phyloP scores from a whole-genome alignment of 2,329 filamentous ascomycete species.

The Raffaelea deltoideospora region DNA sequence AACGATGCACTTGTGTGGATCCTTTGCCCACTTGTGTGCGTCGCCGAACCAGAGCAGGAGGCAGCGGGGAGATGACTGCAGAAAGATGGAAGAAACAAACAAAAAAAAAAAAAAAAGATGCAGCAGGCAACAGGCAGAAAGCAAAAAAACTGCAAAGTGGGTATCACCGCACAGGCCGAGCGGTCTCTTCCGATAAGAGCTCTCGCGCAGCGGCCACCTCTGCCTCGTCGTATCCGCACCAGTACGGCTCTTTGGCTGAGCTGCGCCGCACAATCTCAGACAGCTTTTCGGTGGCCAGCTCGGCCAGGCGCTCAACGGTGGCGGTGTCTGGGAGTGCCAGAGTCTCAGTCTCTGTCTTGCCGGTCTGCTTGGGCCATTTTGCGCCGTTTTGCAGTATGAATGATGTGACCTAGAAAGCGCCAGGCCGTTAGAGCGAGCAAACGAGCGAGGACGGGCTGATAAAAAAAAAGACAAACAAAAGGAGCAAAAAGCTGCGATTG shows the following conservation, averaged over 20 bases:
- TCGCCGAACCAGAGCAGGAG: no score
- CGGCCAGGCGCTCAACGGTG: constrained; percentile 53
- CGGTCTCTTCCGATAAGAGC: constrained; percentile 41
- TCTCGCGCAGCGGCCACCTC: constrained; percentile 60
- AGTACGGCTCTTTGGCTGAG: constrained; percentile 44
- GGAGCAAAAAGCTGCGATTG: no score
- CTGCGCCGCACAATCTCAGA: constrained; percentile 58
- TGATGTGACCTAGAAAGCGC: constrained; percentile 26
- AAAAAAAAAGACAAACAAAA: background rate
- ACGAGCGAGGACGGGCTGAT: no score
- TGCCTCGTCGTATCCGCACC: constrained; percentile 56
- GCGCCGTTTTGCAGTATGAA: constrained; percentile 29
- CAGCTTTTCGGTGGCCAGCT: constrained; percentile 58
- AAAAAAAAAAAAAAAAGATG: no score
- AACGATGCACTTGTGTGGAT: no score
- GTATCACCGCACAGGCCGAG: constrained; percentile 27
- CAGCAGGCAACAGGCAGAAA: no score
- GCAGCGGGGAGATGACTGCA: background rate
- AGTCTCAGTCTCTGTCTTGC: constrained; percentile 26
- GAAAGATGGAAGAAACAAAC: no score
- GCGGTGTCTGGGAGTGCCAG: constrained; percentile 38
- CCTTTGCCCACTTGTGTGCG: no score
- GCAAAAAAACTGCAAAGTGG: no score
- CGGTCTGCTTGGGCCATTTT: constrained; percentile 29
- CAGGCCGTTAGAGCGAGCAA: no score